A percentile compares a stretch with the other conserved stretches of the same genome.
Evolutionary conservation across 805 yeast genomes (phyloP).

Genomic region (Komagataella kurtzmanii): DNA sequence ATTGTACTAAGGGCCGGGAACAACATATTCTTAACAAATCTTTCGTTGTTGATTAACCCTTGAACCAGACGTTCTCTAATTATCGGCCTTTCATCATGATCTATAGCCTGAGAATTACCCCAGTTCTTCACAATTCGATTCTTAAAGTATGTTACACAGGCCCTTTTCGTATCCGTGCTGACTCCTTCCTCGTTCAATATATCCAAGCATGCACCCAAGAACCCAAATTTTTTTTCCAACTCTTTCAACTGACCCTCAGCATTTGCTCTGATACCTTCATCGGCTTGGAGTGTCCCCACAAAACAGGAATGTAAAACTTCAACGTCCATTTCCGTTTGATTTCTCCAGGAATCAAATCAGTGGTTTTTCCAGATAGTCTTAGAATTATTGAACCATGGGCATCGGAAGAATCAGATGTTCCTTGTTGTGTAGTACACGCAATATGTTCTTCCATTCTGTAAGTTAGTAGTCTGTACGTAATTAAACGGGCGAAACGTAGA

Average conservation of each 20-base stretch:
- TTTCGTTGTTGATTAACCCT: conserved; percentile 38
- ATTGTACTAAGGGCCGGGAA: conserved; percentile 40
- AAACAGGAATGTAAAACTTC: conserved; percentile 59
- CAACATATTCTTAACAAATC: conserved; percentile 29
- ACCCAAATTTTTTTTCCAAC: conserved; percentile 52
- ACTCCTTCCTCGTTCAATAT: conserved; percentile 44
- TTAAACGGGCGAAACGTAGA: too few relatives aligned
- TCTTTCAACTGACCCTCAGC: conserved; percentile 59
- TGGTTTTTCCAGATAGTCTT: neutral
- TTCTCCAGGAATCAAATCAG: neutral
- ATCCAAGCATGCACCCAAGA: conserved; percentile 72
- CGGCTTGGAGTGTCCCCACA: conserved; percentile 63
- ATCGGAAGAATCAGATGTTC: neutral
- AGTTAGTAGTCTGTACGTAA: too few relatives aligned
- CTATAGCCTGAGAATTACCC: conserved; percentile 31
- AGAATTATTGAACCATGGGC: neutral
- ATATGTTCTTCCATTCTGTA: too few relatives aligned
- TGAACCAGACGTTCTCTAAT: conserved; percentile 58
- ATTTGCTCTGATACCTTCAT: conserved; percentile 41
- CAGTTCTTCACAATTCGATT: conserved; percentile 60
- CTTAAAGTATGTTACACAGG: conserved; percentile 82
- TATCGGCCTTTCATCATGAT: conserved; percentile 59
- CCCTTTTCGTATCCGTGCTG: conserved; percentile 44
- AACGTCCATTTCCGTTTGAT: conserved; percentile 44
- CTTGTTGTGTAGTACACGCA: neutral